Evolutionary conservation across 192 early-diverging fungal species (phyloP).

Genomic region (Podila minutissima): DNA sequence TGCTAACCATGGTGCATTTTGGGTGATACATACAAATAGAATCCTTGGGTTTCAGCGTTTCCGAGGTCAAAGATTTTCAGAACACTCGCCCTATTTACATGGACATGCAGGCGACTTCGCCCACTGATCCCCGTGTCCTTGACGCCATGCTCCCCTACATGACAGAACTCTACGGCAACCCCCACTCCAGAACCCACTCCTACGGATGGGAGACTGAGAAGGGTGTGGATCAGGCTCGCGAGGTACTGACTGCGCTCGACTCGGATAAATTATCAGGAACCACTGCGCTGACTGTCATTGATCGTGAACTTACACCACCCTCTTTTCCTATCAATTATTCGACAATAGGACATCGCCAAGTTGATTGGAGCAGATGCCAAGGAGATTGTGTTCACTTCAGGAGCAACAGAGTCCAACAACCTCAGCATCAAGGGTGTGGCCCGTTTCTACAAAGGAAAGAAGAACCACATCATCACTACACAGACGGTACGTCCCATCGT

Average conservation of each 20-base stretch:
- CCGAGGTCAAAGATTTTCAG: conserved; percentile 37
- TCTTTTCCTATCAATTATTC: background rate
- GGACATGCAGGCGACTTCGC: conserved; percentile 94
- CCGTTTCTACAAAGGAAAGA: conserved; percentile 92
- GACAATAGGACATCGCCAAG: conserved; percentile 77
- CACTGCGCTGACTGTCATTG: too few species aligned
- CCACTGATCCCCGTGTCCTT: conserved; percentile 91
- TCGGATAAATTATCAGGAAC: too few species aligned
- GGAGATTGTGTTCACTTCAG: conserved; percentile 96
- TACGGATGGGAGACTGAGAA: conserved; percentile 97
- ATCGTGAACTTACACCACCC: background rate
- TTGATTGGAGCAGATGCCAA: conserved; percentile 95
- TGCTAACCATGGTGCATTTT: too few species aligned
- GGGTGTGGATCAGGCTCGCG: conserved; percentile 87
- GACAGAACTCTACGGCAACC: conserved; percentile 93
- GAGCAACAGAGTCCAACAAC: conserved; percentile 98
- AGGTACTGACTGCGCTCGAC: conserved; percentile 56
- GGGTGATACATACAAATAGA: conserved; percentile 28
- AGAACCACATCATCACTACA: conserved; percentile 96
- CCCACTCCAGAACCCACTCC: conserved; percentile 96
- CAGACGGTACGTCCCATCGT: conserved; percentile 72
- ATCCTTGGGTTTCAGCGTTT: conserved; percentile 63
- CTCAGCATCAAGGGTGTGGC: conserved; percentile 94
- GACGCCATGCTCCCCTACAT: conserved; percentile 95
- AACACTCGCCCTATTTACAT: conserved; percentile 86